Conservation (phyloP, 441 rosid species). For the Arabidopsis hybrid region DNA sequence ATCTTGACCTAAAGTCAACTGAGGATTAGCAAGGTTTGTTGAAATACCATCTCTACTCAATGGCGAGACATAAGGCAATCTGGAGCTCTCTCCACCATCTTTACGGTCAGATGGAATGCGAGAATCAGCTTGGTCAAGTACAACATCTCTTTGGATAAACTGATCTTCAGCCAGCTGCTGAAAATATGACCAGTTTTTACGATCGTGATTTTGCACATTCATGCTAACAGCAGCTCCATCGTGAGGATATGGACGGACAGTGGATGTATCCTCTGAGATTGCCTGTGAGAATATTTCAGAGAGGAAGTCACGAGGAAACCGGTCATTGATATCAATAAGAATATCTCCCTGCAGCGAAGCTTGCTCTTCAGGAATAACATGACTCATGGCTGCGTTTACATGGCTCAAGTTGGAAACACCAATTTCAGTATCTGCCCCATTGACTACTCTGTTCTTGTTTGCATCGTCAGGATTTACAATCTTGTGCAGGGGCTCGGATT, state of each 20-base stretch:
- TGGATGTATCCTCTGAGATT: conserved; percentile 58
- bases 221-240: conserved; percentile 69
- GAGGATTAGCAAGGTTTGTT: conserved; percentile 51
- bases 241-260: conserved; percentile 45
- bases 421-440: conserved; percentile 49
- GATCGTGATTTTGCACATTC: conserved; percentile 61
- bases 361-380: conserved; percentile 50
- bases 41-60: conserved; percentile 54
- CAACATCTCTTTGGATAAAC: conserved; percentile 60
- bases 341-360: conserved; percentile 59
- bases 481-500: conserved; percentile 48
- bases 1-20: conserved; percentile 54
- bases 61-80: conserved; percentile 68
- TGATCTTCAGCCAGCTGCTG: conserved; percentile 71
- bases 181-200: conserved; percentile 77
- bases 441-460: conserved; percentile 46
- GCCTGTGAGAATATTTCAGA: conserved; percentile 78
- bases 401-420: conserved; percentile 44
- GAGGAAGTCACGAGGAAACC: conserved; percentile 83
- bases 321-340: conserved; percentile 81
- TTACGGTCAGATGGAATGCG: conserved; percentile 60
- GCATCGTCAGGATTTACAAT: conserved; percentile 46
- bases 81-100: conserved; percentile 53
- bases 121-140: conserved; percentile 68
- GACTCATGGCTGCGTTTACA: conserved; percentile 35